Conservation (phyloP, 2,329 filamentous ascomycete species). For the Colletotrichum sansevieriae region DNA sequence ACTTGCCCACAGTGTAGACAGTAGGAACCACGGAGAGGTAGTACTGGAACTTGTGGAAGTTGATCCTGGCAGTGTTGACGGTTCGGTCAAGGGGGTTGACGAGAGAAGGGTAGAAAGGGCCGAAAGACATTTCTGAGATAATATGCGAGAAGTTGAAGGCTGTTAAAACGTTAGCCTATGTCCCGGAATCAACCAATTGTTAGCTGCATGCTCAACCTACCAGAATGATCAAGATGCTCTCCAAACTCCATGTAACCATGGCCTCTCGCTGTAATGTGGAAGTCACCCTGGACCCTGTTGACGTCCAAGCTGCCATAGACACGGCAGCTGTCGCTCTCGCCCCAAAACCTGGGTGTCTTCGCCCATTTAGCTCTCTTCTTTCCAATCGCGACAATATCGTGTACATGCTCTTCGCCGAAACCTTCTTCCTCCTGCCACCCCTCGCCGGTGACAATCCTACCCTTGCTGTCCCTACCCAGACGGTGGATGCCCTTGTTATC, state of each 20-base stretch:
- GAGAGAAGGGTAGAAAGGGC: conserved; percentile 94
- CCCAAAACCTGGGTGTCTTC: conserved; percentile 79
- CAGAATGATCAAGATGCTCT: conserved; percentile 82
- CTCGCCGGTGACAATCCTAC: conserved; percentile 67
- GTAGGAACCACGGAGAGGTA: conserved; percentile 96
- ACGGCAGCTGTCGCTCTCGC: conserved; percentile 79
- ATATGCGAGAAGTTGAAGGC: conserved; percentile 98
- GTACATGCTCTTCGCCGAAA: conserved; percentile 85
- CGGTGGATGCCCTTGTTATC: conserved; percentile 75
- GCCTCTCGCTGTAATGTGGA: conserved; percentile 94
- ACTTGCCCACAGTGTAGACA: conserved; percentile 78
- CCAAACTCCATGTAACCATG: conserved; percentile 92
- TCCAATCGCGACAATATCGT: conserved; percentile 85
- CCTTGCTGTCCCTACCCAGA: conserved; percentile 68
- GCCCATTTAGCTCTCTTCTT: conserved; percentile 74
- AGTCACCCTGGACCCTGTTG: conserved; percentile 98
- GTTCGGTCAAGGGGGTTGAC: conserved; percentile 95
- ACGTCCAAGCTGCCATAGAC: conserved; percentile 91
- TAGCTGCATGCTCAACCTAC: conserved; percentile 63
- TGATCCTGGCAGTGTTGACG: conserved; percentile 76
- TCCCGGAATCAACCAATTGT: background rate
- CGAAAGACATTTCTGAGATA: conserved; percentile 95
- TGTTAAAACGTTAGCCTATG: conserved; percentile 50
- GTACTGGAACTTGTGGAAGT: conserved; percentile 99
- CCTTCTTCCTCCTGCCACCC: conserved; percentile 77